A percentile compares a stretch with the other conserved stretches of the same genome.
Evolutionary conservation across 768 basidiomycete species (phyloP).

Genomic region (Leccinum imitatum): DNA sequence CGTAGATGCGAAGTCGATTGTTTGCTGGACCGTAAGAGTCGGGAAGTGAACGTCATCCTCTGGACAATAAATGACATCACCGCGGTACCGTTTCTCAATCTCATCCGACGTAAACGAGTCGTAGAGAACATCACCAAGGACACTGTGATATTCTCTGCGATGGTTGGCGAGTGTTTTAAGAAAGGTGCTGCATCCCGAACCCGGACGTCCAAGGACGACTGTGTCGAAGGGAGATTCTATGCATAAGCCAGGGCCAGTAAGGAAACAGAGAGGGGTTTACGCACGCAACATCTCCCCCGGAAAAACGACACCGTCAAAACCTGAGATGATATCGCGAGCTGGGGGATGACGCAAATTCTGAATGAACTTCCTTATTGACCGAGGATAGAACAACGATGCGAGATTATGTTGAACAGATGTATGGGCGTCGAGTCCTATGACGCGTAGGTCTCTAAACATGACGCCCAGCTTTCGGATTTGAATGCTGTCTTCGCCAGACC

Average conservation of each 20-base stretch:
- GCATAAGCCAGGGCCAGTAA: background rate
- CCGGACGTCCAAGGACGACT: slow-evolving; percentile 84
- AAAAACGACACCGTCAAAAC: slow-evolving; percentile 62
- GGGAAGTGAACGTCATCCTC: slow-evolving; percentile 19
- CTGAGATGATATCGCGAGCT: slow-evolving; percentile 49
- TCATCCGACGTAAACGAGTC: slow-evolving; percentile 45
- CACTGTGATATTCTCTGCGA: slow-evolving; percentile 38
- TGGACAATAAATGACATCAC: slow-evolving; percentile 46
- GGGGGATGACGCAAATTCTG: slow-evolving; percentile 52
- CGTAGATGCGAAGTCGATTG: slow-evolving; percentile 51
- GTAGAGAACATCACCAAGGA: slow-evolving; percentile 44
- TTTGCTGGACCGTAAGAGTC: slow-evolving; percentile 46
- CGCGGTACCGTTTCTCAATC: slow-evolving; percentile 46
- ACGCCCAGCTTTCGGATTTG: slow-evolving; percentile 47
- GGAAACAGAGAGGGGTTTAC: slow-evolving; percentile 27
- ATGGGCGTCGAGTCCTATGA: slow-evolving; percentile 47
- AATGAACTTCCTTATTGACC: slow-evolving; percentile 37
- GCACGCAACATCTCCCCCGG: slow-evolving; percentile 76
- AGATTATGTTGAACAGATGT: slow-evolving; percentile 50
- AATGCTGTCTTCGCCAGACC: slow-evolving; percentile 34
- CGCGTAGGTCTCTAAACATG: slow-evolving; percentile 49
- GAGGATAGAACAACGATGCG: slow-evolving; percentile 33
- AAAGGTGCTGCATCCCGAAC: slow-evolving; percentile 54
- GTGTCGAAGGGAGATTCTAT: background rate
- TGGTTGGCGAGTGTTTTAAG: slow-evolving; percentile 53